phyloP scores from a whole-genome alignment of 2,329 filamentous ascomycete genomes.

The Paecilomyces sp. region DNA sequence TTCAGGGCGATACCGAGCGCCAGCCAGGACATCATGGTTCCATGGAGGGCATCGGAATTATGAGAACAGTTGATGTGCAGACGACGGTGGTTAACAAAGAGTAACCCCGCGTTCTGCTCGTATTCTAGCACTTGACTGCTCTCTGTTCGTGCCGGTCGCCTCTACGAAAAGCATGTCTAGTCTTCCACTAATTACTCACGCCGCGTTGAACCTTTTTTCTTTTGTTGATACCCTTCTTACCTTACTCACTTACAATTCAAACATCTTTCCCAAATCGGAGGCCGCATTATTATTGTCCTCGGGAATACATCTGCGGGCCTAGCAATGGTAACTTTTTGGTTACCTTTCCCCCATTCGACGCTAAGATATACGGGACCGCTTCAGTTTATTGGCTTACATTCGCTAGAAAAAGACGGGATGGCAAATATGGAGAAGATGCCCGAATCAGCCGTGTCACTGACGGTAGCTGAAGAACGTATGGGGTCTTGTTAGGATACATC shows the following conservation, averaged over 20 bases:
- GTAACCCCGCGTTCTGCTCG: not conserved
- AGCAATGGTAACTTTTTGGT: not conserved
- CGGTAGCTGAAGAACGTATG: not conserved
- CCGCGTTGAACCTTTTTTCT: not conserved
- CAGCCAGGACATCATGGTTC: not conserved
- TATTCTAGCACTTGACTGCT: not conserved
- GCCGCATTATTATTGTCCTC: not conserved
- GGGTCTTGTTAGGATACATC: not conserved
- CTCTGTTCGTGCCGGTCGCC: not conserved
- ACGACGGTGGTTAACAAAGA: conserved; percentile 9
- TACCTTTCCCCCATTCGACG: not conserved
- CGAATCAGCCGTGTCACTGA: not conserved
- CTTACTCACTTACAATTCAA: not conserved
- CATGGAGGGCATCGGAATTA: conserved; percentile 16
- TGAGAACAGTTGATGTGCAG: conserved; percentile 21
- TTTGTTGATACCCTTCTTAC: not conserved
- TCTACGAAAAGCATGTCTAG: not conserved
- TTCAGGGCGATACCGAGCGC: conserved; percentile 10
- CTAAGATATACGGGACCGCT: not conserved
- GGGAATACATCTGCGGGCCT: not conserved
- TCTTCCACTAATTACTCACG: not conserved
- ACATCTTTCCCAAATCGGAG: not conserved
- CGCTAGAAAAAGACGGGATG: not conserved
- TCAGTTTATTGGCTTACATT: not conserved
- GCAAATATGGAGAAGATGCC: not conserved